These are phyloP conservation scores for Yamadazyma olivae DNA, from an alignment of 805 yeast genomes.

Conservation along the genomic window DNA sequence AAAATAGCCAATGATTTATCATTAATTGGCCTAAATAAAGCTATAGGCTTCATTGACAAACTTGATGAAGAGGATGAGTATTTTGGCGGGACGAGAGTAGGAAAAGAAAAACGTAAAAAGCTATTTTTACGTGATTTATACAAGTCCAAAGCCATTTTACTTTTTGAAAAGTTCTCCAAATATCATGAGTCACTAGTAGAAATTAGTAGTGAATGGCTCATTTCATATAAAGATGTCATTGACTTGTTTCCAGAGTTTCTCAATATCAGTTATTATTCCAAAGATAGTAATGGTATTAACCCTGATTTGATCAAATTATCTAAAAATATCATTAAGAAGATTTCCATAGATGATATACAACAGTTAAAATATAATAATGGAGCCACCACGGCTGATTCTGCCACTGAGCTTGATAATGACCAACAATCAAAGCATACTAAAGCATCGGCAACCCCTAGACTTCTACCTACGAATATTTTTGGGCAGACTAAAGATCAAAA, in stretches of 20 bases:
- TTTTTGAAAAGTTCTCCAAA: conserved; percentile 31
- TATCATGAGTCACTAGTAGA: conserved; percentile 39
- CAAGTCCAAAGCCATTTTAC: conserved; percentile 27
- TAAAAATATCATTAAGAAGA: conserved; percentile 10
- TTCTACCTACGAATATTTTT: conserved; percentile 8
- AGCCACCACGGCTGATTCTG: conserved; percentile 11
- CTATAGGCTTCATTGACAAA: conserved; percentile 28
- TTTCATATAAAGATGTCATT: conserved; percentile 32
- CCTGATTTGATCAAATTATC: conserved; percentile 4
- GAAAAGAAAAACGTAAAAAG: conserved; percentile 26
- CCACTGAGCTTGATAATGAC: conserved; percentile 11
- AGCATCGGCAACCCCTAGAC: conserved; percentile 3
- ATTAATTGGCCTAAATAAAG: conserved; percentile 30
- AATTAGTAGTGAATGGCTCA: conserved; percentile 40
- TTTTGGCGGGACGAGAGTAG: conserved; percentile 17
- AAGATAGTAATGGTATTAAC: conserved; percentile 1
- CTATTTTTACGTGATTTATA: conserved; percentile 33
- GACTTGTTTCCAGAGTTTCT: conserved; percentile 38
- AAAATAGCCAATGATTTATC: conserved; percentile 23
- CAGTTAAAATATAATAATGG: conserved; percentile 1
- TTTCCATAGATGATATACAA: conserved; percentile 11
- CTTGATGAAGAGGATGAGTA: conserved; percentile 22
- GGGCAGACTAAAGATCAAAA: conserved; percentile 17
- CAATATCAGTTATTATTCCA: conserved; percentile 17
- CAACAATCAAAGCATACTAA: conserved; percentile 5